Percentiles rank a stretch among this genome's conserved stretches.
Evolutionary conservation across 23 red algal genomes (phyloP).

Genomic region (Cyanidium caldarium): DNA sequence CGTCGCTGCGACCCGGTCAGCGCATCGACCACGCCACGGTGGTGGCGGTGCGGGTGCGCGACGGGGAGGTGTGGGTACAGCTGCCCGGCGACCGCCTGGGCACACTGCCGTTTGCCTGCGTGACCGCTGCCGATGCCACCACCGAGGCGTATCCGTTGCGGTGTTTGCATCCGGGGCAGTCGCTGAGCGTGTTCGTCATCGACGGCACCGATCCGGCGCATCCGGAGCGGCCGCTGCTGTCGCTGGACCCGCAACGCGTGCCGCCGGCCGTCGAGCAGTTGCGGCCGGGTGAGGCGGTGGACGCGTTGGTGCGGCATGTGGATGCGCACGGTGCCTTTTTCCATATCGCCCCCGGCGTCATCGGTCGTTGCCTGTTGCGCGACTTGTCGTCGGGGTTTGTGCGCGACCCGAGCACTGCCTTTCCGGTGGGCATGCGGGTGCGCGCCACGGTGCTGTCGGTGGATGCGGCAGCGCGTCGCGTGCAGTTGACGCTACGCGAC

Average conservation of each 20-base stretch:
- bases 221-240: background rate
- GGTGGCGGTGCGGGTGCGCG: background rate
- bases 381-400: background rate
- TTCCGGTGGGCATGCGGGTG: constrained; percentile 1
- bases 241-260: background rate
- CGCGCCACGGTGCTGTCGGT: background rate
- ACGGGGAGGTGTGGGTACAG: background rate
- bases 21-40: background rate
- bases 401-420: background rate
- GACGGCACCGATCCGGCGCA: background rate
- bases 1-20: background rate
- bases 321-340: background rate
- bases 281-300: background rate
- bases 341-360: background rate
- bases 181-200: background rate
- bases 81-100: background rate
- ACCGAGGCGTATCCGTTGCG: background rate
- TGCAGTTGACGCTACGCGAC: background rate
- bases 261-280: background rate
- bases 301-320: background rate
- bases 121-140: background rate
- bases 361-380: background rate
- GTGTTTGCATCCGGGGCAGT: background rate
- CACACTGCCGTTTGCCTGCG: background rate
- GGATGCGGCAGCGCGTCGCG: background rate